Evolutionary conservation across 305 asterid species (phyloP), one percentile per base, ranked within the genome.

Genomic region (Solanum hybrid): DNA sequence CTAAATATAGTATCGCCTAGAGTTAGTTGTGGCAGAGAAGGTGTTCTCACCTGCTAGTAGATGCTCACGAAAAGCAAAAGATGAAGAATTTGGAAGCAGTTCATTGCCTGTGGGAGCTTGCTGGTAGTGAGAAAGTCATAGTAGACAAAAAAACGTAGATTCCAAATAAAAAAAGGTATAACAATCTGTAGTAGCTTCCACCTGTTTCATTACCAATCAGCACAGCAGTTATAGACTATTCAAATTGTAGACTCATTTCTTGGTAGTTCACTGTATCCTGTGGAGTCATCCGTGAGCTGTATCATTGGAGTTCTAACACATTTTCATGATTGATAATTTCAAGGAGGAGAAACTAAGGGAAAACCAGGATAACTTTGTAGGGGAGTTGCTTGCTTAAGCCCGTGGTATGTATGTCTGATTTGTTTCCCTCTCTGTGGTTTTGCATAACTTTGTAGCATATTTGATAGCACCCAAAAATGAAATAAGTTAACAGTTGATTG

Each of bases 371-470:
- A 95, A 42, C 56, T 42, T 42, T 42, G 6, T 96, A 31, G 98
- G 93, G 90, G 98, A 96, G 91, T 91, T 96, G 93, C 93, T 91
- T 96, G 93, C 93, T 96, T 89, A 94, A 95, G 94, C 98, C 98
- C 8, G 96, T 96, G 98, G 97, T 96, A 92, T 16, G 91, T 88
- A 86, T 89, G 89, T 92, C 78, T 79, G 22, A 72, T 37, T 75
- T 3, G 79, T 35, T 35, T 40, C 51, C 29, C 26, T 73, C 56
- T 46, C 8, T 88, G n/a, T 56, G 77, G 26, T 79, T 73, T 89
- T 64, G 69, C 69, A 81, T 4, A 17, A 40, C 71, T 40, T 26
- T 27, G 22, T 81, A 81, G 86, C 86, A 81, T 81, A 40, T 24
- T 27, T 40, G 69, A 26, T 22, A 26, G 86, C 69, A 26, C 13